These are phyloP conservation scores for Fistulina hepatica DNA, from an alignment of 1,284 basidiomycete species.

Conservation along the genomic window DNA sequence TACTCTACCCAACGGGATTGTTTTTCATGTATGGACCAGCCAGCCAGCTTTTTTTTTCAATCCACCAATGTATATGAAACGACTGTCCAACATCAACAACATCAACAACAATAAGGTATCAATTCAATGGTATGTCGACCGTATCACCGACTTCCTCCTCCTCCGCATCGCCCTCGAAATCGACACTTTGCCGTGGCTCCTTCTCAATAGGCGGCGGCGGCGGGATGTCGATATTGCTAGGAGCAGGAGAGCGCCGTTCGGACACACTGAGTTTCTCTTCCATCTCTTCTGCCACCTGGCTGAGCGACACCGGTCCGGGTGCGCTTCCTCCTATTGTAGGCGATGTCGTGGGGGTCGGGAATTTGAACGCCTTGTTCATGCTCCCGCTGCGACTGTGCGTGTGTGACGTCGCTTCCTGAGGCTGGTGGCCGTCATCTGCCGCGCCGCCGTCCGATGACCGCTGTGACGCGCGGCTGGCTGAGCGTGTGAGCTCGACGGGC, in stretches of 20 bases:
- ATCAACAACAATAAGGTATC: no score
- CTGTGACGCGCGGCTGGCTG: not conserved
- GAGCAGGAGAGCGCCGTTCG: constrained; percentile 26
- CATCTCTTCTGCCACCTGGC: constrained; percentile 12
- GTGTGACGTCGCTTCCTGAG: constrained; percentile 12
- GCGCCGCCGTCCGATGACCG: constrained; percentile 22
- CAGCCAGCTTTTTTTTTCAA: no score
- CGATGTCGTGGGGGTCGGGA: constrained; percentile 39
- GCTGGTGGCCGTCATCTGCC: constrained; percentile 13
- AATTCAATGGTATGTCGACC: constrained; percentile 46
- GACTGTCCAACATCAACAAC: no score
- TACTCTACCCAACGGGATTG: no score
- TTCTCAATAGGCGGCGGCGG: constrained; percentile 69
- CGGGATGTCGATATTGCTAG: constrained; percentile 60
- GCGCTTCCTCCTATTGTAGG: constrained; percentile 20
- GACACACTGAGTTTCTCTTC: constrained; percentile 7
- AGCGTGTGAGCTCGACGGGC: not conserved
- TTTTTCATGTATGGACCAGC: no score
- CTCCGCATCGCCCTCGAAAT: constrained; percentile 34
- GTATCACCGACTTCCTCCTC: constrained; percentile 68
- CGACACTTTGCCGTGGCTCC: constrained; percentile 34
- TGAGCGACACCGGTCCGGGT: constrained; percentile 17
- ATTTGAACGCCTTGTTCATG: constrained; percentile 71
- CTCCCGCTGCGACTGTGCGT: constrained; percentile 40
- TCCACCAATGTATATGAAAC: no score